Percentiles rank a stretch among this genome's conserved stretches.
These are phyloP conservation scores for Prunus mongolica DNA, from an alignment of 306 rosid species.

Conservation along the genomic window DNA sequence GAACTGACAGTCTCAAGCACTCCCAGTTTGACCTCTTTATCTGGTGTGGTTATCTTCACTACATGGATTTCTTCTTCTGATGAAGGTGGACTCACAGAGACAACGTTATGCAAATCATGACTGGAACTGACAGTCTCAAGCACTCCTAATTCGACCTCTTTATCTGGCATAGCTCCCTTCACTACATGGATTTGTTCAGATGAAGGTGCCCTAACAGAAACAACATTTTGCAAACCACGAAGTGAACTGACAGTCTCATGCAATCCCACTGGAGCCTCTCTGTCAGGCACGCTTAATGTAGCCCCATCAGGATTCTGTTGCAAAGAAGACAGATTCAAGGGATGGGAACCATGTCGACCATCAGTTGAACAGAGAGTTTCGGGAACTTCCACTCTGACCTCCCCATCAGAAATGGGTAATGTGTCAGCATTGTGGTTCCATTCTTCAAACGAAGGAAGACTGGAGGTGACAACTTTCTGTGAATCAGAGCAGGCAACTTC, in stretches of 20 bases:
- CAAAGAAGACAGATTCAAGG: conserved; percentile 16
- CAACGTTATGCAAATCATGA: background rate
- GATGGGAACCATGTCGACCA: conserved; percentile 15
- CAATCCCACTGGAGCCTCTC: conserved; percentile 13
- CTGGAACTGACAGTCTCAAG: conserved; percentile 1
- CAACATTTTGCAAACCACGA: conserved; percentile 16
- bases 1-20: conserved; percentile 26
- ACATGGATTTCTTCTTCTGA: conserved; percentile 24
- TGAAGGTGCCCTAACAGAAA: background rate
- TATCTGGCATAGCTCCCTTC: conserved; percentile 21
- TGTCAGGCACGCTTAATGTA: conserved; percentile 15
- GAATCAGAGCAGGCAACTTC: conserved; percentile 13
- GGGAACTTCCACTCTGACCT: conserved; percentile 6
- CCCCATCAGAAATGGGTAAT: conserved; percentile 25
- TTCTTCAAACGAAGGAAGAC: conserved; percentile 20
- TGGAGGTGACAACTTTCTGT: background rate
- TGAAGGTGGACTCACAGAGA: conserved; percentile 12
- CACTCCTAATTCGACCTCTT: conserved; percentile 20
- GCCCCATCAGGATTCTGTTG: conserved; percentile 24
- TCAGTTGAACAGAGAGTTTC: conserved; percentile 4
- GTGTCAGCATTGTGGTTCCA: conserved; percentile 15
- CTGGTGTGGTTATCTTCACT: background rate
- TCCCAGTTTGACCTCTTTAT: conserved; percentile 21
- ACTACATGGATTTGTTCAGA: conserved; percentile 4
- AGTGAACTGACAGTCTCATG: conserved; percentile 12